These are phyloP conservation scores for Solanum lycopersicoides DNA, from an alignment of 257 asterid genomes.

Conservation along the genomic window DNA sequence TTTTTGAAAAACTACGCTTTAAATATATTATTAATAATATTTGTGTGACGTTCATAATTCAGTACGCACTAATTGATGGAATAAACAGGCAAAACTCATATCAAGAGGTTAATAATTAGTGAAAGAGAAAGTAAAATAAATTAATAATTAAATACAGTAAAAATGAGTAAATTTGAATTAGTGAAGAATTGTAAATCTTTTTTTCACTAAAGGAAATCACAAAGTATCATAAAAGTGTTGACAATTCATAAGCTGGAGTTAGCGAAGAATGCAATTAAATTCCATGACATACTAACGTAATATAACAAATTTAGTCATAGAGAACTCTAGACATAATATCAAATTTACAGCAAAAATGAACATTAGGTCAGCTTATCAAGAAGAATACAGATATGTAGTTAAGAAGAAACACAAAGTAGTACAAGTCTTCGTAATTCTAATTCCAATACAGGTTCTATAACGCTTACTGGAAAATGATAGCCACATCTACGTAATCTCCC, in stretches of 20 bases:
- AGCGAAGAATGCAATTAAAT: not conserved
- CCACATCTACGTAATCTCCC: constrained; percentile 71
- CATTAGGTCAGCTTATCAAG: not conserved
- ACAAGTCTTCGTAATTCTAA: not conserved
- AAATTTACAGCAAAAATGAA: not conserved
- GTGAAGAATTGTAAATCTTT: too few relatives aligned
- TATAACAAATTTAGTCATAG: not conserved
- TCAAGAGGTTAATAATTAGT: too few relatives aligned
- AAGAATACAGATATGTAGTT: not conserved
- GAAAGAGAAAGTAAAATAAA: too few relatives aligned
- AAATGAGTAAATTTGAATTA: too few relatives aligned
- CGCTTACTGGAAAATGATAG: constrained; percentile 36
- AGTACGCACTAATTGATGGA: too few relatives aligned
- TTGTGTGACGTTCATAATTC: too few relatives aligned
- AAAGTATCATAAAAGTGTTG: not conserved
- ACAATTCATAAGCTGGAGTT: not conserved
- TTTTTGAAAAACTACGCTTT: too few relatives aligned
- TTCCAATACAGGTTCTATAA: not conserved
- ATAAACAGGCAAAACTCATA: too few relatives aligned
- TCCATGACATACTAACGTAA: not conserved
- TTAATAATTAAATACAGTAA: too few relatives aligned
- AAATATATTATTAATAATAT: too few relatives aligned
- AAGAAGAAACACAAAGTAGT: not conserved
- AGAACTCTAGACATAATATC: not conserved
- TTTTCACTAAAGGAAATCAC: not conserved